Evolutionary conservation across 139 green algal species (phyloP).

Genomic region (Pedinophyceae sp.): DNA sequence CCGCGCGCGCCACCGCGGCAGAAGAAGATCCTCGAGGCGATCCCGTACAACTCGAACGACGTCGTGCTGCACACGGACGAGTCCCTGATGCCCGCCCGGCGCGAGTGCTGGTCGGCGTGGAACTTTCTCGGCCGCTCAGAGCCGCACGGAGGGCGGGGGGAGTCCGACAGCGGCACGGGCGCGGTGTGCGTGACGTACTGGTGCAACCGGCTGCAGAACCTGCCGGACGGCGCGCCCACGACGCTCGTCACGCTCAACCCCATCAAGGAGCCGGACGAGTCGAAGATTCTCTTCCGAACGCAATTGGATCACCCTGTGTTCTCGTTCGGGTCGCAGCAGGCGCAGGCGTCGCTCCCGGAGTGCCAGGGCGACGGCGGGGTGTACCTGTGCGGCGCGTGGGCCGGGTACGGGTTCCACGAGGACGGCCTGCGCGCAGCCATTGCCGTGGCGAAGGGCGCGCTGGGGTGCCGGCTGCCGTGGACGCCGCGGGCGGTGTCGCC

Average conservation of each 20-base stretch:
- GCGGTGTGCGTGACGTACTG: constrained; percentile 84
- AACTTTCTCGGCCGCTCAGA: constrained; percentile 53
- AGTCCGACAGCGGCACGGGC: neutral
- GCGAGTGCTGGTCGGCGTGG: constrained; percentile 69
- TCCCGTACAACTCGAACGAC: constrained; percentile 71
- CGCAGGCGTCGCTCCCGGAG: constrained; percentile 25
- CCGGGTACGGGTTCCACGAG: constrained; percentile 91
- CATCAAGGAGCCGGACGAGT: constrained; percentile 24
- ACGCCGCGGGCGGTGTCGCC: constrained; percentile 26
- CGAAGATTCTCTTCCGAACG: constrained; percentile 30
- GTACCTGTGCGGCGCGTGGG: constrained; percentile 61
- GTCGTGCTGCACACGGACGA: constrained; percentile 74
- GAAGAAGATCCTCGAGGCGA: constrained; percentile 39
- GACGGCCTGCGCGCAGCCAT: constrained; percentile 73
- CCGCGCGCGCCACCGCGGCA: too few species aligned
- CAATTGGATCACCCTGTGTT: constrained; percentile 65
- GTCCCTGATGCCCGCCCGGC: constrained; percentile 56
- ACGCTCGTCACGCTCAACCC: constrained; percentile 91
- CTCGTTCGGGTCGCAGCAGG: constrained; percentile 26
- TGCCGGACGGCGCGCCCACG: constrained; percentile 40
- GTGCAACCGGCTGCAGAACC: constrained; percentile 70
- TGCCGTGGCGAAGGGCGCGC: constrained; percentile 23
- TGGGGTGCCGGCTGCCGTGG: constrained; percentile 30
- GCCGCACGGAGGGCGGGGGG: constrained; percentile 1
- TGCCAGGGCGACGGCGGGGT: constrained; percentile 6